Evolutionary conservation across 768 basidiomycete species (phyloP).

Genomic region (Mycena maculata): DNA sequence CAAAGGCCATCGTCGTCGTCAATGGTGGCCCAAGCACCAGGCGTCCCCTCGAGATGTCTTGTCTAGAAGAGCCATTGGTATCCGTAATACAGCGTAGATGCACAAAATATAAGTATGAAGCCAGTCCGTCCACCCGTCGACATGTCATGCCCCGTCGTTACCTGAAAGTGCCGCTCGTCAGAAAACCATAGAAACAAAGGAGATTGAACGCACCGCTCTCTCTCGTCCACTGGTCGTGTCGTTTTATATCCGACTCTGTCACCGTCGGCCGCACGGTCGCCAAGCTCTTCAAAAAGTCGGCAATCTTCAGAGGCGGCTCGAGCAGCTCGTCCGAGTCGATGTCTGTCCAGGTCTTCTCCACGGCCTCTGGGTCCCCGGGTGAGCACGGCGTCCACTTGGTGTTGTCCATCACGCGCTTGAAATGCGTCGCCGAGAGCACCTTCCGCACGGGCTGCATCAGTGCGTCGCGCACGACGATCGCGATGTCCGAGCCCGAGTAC

Average conservation of each 20-base stretch:
- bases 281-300: conserved; percentile 87
- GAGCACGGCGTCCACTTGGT: conserved; percentile 95
- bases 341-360: conserved; percentile 91
- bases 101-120: conserved; percentile 27
- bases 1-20: no score
- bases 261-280: conserved; percentile 88
- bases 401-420: conserved; percentile 68
- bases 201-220: conserved; percentile 72
- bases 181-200: background rate
- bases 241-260: conserved; percentile 85
- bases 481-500: conserved; percentile 95
- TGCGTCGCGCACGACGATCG: conserved; percentile 94
- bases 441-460: conserved; percentile 99
- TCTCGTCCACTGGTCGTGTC: conserved; percentile 85
- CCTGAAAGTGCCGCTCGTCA: conserved; percentile 33
- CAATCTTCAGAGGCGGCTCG: conserved; percentile 85
- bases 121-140: background rate
- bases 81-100: conserved; percentile 32
- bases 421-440: conserved; percentile 95
- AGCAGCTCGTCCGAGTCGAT: conserved; percentile 87
- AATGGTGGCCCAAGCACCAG: no score
- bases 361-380: conserved; percentile 86
- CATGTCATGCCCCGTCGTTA: conserved; percentile 45
- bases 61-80: conserved; percentile 18
- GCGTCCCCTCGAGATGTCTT: background rate